Evolutionary conservation across 306 rosid species (phyloP).

Genomic region (Sicyos edulis): DNA sequence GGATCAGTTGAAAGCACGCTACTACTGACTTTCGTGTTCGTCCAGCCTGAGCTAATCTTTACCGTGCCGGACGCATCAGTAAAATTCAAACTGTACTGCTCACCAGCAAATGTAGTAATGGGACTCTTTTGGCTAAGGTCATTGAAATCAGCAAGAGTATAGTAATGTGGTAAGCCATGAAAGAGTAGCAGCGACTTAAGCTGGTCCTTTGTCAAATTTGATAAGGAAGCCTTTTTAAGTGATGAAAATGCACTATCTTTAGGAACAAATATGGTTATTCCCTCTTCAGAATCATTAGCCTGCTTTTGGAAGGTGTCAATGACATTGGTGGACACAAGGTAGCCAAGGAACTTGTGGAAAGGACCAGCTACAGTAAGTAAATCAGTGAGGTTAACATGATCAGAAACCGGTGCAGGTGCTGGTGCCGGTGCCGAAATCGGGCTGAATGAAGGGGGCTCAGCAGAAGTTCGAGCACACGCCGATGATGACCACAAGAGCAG

Average conservation of each 20-base stretch:
- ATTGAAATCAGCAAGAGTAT: conserved; percentile 64
- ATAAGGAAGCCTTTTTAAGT: conserved; percentile 51
- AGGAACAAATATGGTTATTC: conserved; percentile 85
- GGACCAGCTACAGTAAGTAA: no score
- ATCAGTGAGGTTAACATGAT: conserved; percentile 61
- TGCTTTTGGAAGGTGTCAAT: conserved; percentile 91
- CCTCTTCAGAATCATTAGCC: conserved; percentile 89
- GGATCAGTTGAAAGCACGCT: no score
- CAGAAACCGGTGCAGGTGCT: conserved; percentile 38
- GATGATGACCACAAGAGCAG: conserved; percentile 27
- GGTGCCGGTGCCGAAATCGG: conserved; percentile 45
- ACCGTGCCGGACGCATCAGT: conserved; percentile 65
- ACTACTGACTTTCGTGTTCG: conserved; percentile 64
- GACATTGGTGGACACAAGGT: conserved; percentile 74
- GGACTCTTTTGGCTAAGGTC: conserved; percentile 52
- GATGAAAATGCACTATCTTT: conserved; percentile 59
- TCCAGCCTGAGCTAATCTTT: conserved; percentile 66
- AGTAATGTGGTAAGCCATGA: conserved; percentile 91
- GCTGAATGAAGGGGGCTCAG: conserved; percentile 37
- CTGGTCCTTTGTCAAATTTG: conserved; percentile 60
- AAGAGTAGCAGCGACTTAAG: no score
- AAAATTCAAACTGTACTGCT: conserved; percentile 62
- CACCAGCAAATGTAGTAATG: conserved; percentile 74
- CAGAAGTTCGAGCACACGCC: conserved; percentile 56
- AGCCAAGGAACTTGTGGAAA: no score